These are phyloP conservation scores for Lactifluus hygrophoroides DNA, from an alignment of 768 basidiomycete species.

Conservation along the genomic window DNA sequence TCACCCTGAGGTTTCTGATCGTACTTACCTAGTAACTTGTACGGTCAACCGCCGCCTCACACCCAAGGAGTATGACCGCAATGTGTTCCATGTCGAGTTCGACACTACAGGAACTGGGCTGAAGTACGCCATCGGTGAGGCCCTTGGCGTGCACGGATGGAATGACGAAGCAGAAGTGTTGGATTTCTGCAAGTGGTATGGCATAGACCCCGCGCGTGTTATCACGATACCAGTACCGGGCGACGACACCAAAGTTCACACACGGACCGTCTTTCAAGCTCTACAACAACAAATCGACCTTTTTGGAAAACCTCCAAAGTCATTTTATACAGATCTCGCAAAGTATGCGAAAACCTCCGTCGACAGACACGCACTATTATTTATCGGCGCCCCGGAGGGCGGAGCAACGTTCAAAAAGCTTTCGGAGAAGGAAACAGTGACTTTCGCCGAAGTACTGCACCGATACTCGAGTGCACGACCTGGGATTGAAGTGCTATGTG, in stretches of 20 bases:
- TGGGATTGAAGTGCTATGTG: conserved; percentile 76
- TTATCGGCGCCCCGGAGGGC: conserved; percentile 92
- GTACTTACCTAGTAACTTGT: conserved; percentile 90
- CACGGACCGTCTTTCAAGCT: conserved; percentile 89
- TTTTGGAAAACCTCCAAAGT: conserved; percentile 92
- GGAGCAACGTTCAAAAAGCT: conserved; percentile 90
- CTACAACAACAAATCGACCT: conserved; percentile 96
- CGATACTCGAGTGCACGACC: conserved; percentile 74
- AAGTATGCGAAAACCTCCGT: conserved; percentile 57
- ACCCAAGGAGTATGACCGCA: conserved; percentile 91
- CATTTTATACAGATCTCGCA: conserved; percentile 87
- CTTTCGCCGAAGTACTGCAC: conserved; percentile 79
- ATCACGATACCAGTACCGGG: conserved; percentile 71
- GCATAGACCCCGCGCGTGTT: conserved; percentile 68
- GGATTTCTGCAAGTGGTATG: conserved; percentile 90
- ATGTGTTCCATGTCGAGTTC: conserved; percentile 98
- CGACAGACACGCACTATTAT: conserved; percentile 75
- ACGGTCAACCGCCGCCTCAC: conserved; percentile 92
- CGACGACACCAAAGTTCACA: conserved; percentile 64
- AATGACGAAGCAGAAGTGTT: conserved; percentile 84
- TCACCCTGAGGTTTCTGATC: conserved; percentile 80
- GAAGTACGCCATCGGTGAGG: conserved; percentile 94
- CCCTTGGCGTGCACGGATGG: conserved; percentile 96
- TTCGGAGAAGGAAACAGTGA: conserved; percentile 89
- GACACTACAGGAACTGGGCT: conserved; percentile 86